Evolutionary conservation across 139 green algal genomes (phyloP).

Genomic region (Tetradesmus lagerheimii): DNA sequence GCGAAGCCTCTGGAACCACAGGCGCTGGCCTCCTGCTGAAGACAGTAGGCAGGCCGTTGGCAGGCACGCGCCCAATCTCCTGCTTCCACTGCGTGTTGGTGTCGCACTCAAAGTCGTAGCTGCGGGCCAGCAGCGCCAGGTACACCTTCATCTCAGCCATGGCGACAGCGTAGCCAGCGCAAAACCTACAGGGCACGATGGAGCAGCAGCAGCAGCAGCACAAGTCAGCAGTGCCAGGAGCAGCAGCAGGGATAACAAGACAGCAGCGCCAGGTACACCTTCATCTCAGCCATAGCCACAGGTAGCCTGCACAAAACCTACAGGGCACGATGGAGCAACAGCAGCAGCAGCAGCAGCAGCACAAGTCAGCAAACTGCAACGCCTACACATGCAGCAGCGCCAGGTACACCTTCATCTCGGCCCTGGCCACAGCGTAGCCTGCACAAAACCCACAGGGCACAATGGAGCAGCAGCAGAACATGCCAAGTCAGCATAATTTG

Average conservation of each 20-base stretch:
- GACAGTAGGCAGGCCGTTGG: slow-evolving; percentile 29
- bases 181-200: slow-evolving; percentile 32
- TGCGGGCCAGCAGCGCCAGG: slow-evolving; percentile 40
- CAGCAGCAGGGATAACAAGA: background rate
- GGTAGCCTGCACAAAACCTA: slow-evolving; percentile 46
- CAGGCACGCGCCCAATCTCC: slow-evolving; percentile 23
- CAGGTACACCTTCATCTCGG: slow-evolving; percentile 49
- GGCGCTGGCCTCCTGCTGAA: background rate
- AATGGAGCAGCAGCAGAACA: background rate
- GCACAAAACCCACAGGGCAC: slow-evolving; percentile 40
- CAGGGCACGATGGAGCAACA: background rate
- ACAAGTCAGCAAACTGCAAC: background rate
- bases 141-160: slow-evolving; percentile 51
- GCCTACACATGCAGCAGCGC: slow-evolving; percentile 29
- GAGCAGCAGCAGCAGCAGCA: background rate
- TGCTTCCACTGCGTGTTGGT: slow-evolving; percentile 45
- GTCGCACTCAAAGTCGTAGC: slow-evolving; percentile 31
- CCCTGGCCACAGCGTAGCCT: slow-evolving; percentile 37
- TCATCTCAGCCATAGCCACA: slow-evolving; percentile 49
- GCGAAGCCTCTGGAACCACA: background rate
- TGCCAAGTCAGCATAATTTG: background rate
- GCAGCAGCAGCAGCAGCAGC: background rate
- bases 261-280: slow-evolving; percentile 42
- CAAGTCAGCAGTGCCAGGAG: background rate
- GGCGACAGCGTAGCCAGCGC: slow-evolving; percentile 31